Evolutionary conservation across 768 basidiomycete species (phyloP), one percentile per base, ranked within the genome.

Genomic region (Tricholoma furcatifolium): DNA sequence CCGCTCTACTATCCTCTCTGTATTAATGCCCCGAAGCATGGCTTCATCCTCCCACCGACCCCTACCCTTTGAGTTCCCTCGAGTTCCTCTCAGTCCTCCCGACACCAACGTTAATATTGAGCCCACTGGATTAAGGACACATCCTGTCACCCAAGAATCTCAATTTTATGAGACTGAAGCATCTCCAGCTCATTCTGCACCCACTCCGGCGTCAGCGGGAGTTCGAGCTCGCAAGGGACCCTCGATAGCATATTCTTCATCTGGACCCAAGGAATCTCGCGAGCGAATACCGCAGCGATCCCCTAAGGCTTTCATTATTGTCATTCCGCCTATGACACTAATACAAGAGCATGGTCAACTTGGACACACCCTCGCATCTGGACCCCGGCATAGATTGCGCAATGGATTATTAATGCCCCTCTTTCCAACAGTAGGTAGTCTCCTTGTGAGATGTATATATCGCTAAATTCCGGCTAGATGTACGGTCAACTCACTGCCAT

Each of bases 321-420:
- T 90, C 20, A 67, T 86, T 34, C 89, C 89, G 34, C 85, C 89
- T 23, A 50, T 73, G 11, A 74, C 80, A 27, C 72, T 91, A 47
- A 67, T 76, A 1, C 75, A 81, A 36, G 80, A 85, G 57, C 82
- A 83, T 62, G 79, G 82, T 0, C 77, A 75, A 14, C 72, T 84
- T 15, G 82, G 84, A 0, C 76, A 81, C 48, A 81, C 82, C 0
- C 62, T 86, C 18, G 78, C 81, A 9, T 74, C 72, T 17, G 85
- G 85, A 0, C 84, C 86, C 21, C 69, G 74, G 20, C 74, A 82
- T 49, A 79, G 88, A 20, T 67, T 88, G 41, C 74, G 82, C 30
- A 83, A 86, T 57, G 89, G 89, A 15, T 72, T 87, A 18, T 67
- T 91, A 18, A 84, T 91, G 82, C 87, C 88, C 8, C 72, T 91